Evolutionary conservation across 2,329 filamentous ascomycete species (phyloP).

Genomic region (Alternaria tenuissima): DNA sequence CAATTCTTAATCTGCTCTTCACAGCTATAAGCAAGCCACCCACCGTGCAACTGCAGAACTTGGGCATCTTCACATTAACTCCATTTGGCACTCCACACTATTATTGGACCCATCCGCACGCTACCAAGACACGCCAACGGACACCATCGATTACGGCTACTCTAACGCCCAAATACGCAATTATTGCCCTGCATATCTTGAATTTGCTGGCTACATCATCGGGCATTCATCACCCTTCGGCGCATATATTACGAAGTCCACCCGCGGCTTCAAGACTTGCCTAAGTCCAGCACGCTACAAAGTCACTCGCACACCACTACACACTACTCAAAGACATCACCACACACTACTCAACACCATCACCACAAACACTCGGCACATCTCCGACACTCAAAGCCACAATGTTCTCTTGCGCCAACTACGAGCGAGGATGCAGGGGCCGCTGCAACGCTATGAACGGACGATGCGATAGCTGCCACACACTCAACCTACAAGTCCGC

Average conservation of each 20-base stretch:
- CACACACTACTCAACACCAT: not conserved
- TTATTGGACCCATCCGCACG: slow-evolving; percentile 29
- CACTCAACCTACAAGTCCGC: slow-evolving; percentile 51
- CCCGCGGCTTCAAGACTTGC: slow-evolving; percentile 4
- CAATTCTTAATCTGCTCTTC: slow-evolving; percentile 1
- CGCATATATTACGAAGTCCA: slow-evolving; percentile 36
- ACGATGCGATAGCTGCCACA: slow-evolving; percentile 51
- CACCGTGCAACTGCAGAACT: slow-evolving; percentile 1
- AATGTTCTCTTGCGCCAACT: slow-evolving; percentile 57
- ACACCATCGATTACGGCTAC: slow-evolving; percentile 27
- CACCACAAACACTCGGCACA: not conserved
- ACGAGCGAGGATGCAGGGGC: slow-evolving; percentile 55
- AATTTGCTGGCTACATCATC: slow-evolving; percentile 38
- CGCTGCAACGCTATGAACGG: slow-evolving; percentile 50
- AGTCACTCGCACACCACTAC: slow-evolving; percentile 3
- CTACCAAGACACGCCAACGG: slow-evolving; percentile 34
- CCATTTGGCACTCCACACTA: slow-evolving; percentile 8
- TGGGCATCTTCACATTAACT: slow-evolving; percentile 9
- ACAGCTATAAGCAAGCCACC: slow-evolving; percentile 12
- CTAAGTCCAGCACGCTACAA: slow-evolving; percentile 6
- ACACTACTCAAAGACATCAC: slow-evolving; percentile 1
- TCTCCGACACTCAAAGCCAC: slow-evolving; percentile 22
- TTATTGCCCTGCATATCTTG: slow-evolving; percentile 34
- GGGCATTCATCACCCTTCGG: slow-evolving; percentile 32
- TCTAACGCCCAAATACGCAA: slow-evolving; percentile 31